Conservation (phyloP, 2,329 filamentous ascomycete species). For the Coniochaeta sp. region DNA sequence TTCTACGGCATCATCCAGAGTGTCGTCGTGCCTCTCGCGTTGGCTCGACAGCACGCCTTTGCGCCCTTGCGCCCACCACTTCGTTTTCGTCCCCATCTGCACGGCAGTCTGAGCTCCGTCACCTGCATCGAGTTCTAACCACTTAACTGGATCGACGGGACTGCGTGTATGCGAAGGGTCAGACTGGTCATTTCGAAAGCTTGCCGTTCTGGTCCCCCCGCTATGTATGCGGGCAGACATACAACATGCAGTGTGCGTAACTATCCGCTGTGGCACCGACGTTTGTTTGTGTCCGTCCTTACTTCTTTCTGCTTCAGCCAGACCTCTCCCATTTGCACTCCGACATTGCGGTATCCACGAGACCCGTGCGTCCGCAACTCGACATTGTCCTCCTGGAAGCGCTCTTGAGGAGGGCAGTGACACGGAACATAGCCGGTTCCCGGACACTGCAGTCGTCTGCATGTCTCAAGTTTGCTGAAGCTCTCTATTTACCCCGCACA, state of each 20-base stretch:
- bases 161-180: not conserved
- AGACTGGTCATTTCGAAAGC: not conserved
- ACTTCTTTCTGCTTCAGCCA: not conserved
- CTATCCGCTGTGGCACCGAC: not conserved
- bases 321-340: not conserved
- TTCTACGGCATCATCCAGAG: not conserved
- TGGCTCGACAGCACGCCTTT: not conserved
- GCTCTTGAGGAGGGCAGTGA: not conserved
- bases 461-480: constrained; percentile 3
- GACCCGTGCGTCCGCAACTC: not conserved
- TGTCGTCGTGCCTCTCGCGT: not conserved
- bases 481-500: constrained; percentile 5
- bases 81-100: not conserved
- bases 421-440: not conserved
- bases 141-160: not conserved
- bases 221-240: not conserved
- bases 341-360: not conserved
- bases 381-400: not conserved
- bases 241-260: not conserved
- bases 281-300: not conserved
- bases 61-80: not conserved
- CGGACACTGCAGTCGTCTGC: not conserved
- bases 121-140: not conserved
- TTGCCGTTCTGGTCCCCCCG: not conserved
- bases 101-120: not conserved